phyloP scores from a whole-genome alignment of 1,284 basidiomycete genomes.

The Leccinum holopus region DNA sequence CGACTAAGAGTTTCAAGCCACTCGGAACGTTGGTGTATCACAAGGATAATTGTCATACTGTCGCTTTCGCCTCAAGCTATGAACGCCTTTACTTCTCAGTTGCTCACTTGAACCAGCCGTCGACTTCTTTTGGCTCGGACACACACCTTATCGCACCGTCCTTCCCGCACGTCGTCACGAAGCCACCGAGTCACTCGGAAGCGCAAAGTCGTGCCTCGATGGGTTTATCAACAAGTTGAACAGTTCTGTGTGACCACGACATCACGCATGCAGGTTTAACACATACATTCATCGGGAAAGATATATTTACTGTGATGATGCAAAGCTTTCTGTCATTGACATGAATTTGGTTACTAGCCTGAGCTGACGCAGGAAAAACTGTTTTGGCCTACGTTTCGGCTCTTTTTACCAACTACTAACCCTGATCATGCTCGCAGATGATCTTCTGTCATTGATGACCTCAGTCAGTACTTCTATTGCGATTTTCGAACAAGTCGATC shows the following conservation, averaged over 20 bases:
- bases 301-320: neutral
- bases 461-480: constrained; percentile 16
- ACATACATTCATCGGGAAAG: neutral
- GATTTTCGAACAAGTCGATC: constrained; percentile 13
- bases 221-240: too few relatives aligned
- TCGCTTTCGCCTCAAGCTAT: constrained; percentile 58
- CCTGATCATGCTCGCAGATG: neutral
- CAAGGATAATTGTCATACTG: constrained; percentile 66
- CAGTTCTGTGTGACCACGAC: too few relatives aligned
- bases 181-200: too few relatives aligned
- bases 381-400: neutral
- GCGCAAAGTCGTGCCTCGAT: too few relatives aligned
- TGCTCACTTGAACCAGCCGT: constrained; percentile 28
- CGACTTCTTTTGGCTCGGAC: constrained; percentile 69
- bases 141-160: constrained; percentile 67
- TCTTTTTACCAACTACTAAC: neutral
- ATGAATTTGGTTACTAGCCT: neutral
- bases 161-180: constrained; percentile 12
- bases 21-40: constrained; percentile 81
- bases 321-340: neutral
- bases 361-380: constrained; percentile 3
- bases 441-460: constrained; percentile 10
- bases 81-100: neutral
- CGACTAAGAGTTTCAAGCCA: constrained; percentile 71
- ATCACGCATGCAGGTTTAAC: too few relatives aligned